These are phyloP conservation scores for Amniculicola lignicola DNA, from an alignment of 495 filamentous ascomycete species.

Conservation along the genomic window DNA sequence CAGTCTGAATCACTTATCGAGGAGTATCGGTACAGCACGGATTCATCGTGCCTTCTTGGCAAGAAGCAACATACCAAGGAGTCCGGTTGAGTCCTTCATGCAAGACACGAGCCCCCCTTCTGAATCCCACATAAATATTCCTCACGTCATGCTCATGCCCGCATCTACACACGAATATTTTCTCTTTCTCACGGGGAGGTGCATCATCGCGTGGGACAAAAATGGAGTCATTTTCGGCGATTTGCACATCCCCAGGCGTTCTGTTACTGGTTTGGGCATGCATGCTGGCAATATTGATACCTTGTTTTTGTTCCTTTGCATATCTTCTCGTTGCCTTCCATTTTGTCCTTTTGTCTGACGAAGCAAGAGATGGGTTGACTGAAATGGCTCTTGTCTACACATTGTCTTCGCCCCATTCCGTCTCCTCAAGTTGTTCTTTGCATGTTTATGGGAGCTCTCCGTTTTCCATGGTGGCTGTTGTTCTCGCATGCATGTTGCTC, in stretches of 20 bases:
- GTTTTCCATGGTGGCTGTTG: background rate
- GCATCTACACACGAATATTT: background rate
- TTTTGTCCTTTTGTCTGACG: background rate
- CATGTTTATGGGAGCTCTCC: too few relatives aligned
- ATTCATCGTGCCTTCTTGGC: background rate
- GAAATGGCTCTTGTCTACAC: background rate
- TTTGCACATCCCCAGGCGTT: constrained; percentile 30
- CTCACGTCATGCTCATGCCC: background rate
- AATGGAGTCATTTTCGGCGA: constrained; percentile 24
- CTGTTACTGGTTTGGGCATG: constrained; percentile 12
- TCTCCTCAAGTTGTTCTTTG: background rate
- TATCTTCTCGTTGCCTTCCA: background rate
- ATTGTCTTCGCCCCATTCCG: background rate
- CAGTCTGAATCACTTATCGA: background rate
- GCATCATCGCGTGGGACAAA: constrained; percentile 26
- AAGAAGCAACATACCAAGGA: background rate
- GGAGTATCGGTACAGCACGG: background rate
- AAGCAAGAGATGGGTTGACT: constrained; percentile 5
- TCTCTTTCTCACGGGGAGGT: constrained; percentile 8
- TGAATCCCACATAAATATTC: background rate
- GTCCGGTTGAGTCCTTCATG: background rate
- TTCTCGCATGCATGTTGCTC: background rate
- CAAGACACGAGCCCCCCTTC: background rate
- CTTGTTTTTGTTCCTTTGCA: constrained; percentile 13
- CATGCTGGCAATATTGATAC: constrained; percentile 29